Base-by-base conservation (phyloP, 768 basidiomycete species). In the Lentinus brumalis region DNA sequence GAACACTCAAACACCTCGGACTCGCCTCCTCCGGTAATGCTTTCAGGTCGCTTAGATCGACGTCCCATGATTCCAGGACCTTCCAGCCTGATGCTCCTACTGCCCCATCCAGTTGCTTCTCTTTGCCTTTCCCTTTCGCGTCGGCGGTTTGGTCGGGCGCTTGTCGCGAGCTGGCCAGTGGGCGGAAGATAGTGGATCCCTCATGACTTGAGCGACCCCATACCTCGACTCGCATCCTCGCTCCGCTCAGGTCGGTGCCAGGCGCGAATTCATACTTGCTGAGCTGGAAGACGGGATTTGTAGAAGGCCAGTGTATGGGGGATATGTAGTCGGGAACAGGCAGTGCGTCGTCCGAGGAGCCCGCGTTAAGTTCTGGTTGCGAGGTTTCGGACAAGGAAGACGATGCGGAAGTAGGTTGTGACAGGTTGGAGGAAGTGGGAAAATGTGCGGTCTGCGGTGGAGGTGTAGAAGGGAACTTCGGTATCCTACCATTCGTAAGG, bases 271-370 rank as follows among this genome's bases (percentile, higher is more conserved):
- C 86, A 30, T 72, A 73, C 35, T 77, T 70, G 67, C 94, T 86
- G 16, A 91, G 75, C 1, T 78, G 56, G 66, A 94, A 96, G 26
- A 78, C 73, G 0, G 95, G 95, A 71, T 94, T 91, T 0, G 89
- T 94, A 1, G 94, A 96, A 4, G 93, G 89, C 26, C 78, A 81
- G 70, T 94, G 94, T 51, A 92, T 80, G 0, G 84, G 80, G 2
- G 94, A 96, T 50, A 94, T 81, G 71, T 87, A 95, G 68, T 91
- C 83, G 3, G 91, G 86, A 1, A 64, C 66, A 1, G 44, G 56
- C 6, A 56, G 35, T 9, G 5, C 12, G 10, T 59, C 56, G 5
- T 32, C 50, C 14, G 50, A 21, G 1, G 53, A 3, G 9, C 32
- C 30, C 11, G 59, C 32, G 3, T 45, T 29, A 39, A 12, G 7